Evolutionary conservation across 176 grass and related monocot genomes (phyloP).

Genomic region (Tuctoria greenei): DNA sequence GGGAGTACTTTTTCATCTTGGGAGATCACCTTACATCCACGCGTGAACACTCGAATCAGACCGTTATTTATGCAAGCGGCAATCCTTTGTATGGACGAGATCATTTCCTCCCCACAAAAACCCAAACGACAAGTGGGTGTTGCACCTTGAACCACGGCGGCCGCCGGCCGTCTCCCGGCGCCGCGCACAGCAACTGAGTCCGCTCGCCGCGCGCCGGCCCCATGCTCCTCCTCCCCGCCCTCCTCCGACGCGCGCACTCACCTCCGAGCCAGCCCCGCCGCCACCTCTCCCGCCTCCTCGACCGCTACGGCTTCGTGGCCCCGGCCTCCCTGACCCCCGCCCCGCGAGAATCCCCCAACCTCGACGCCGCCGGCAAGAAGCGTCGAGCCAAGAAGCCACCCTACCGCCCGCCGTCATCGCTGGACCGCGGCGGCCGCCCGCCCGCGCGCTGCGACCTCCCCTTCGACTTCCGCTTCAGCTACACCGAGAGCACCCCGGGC

Average conservation of each 20-base stretch:
- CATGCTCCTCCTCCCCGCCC: conserved; percentile 29
- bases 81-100: background rate
- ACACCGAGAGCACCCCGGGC: conserved; percentile 64
- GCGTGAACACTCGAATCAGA: background rate
- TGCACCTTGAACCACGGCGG: background rate
- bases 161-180: background rate
- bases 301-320: conserved; percentile 72
- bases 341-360: conserved; percentile 12
- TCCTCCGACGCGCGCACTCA: conserved; percentile 36
- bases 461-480: conserved; percentile 96
- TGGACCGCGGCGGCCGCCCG: conserved; percentile 43
- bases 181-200: background rate
- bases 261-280: conserved; percentile 12
- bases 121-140: background rate
- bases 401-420: conserved; percentile 53
- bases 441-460: conserved; percentile 61
- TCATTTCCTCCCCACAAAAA: background rate
- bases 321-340: conserved; percentile 46
- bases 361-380: conserved; percentile 37
- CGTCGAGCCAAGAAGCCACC: conserved; percentile 46
- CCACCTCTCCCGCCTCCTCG: conserved; percentile 48
- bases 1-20: too few relatives aligned
- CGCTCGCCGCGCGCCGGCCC: conserved; percentile 5
- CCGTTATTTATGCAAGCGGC: background rate
- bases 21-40: background rate